Evolutionary conservation across 1,284 basidiomycete genomes (phyloP), one percentile per base, ranked within the genome.

Genomic region (Spongispora temasekensis): DNA sequence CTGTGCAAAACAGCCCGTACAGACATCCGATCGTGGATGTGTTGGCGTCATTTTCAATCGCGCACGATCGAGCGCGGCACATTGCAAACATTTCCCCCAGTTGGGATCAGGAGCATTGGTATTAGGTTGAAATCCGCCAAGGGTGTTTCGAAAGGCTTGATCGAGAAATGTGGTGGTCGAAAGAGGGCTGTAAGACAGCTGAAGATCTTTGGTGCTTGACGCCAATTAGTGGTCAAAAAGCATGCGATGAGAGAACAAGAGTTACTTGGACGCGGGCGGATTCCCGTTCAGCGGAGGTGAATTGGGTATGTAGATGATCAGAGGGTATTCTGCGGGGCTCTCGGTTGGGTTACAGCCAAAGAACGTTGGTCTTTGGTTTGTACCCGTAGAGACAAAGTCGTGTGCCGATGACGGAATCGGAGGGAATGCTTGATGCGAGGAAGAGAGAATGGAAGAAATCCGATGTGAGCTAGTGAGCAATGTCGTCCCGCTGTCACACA

Each of bases 311-410:
- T 85, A 87, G 19, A 88, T 79, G 25, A 88, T 67, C 31, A 89
- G 65, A 1, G 87, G 87, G 62, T 78, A 87, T 60, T 83, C 82
- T 2, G 83, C 75, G 15, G 83, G 79, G 13, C 46, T 75, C 58
- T 78, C 71, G n/a, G 53, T 70, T 13, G 86, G 85, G 67, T 87
- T 75, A 68, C 90, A 93, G 1, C 91, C 91, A 74, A 92, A 93
- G 74, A 93, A 92, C 0, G 88, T 88, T 7, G 90, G 84, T 21
- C 90, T 82, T 42, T 79, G 79, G 71, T 88, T 89, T 12, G 89
- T 78, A 17, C 91, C 91, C 9, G 81, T 82, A 15, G 78, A 75
- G 53, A 90, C 69, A 67, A 91, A 91, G 7, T 81, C 83, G 17
- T 80, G 77, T 1, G 78, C 65, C 17, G 75, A 78, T 3, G 72